Evolutionary conservation across 2,329 filamentous ascomycete genomes (phyloP).

Genomic region (Cordyceps militaris): DNA sequence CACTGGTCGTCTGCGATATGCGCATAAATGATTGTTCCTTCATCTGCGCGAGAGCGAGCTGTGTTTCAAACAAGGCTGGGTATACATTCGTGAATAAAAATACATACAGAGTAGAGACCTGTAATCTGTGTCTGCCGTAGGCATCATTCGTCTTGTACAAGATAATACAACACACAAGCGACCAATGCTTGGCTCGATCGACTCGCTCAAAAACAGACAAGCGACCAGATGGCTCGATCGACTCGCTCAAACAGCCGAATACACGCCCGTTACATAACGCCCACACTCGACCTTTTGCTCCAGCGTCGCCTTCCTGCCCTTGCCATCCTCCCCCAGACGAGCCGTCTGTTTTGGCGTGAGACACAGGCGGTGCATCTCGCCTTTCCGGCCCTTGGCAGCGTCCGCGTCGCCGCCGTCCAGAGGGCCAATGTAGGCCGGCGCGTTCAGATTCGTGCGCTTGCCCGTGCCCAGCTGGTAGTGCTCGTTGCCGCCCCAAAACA

Average conservation of each 20-base stretch:
- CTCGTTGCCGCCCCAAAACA: slow-evolving; percentile 96
- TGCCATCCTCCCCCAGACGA: slow-evolving; percentile 49
- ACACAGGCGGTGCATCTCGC: slow-evolving; percentile 68
- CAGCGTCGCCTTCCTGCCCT: slow-evolving; percentile 62
- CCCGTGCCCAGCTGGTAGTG: slow-evolving; percentile 89
- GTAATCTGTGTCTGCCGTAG: too few relatives aligned
- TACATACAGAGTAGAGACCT: too few relatives aligned
- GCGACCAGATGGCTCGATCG: neutral
- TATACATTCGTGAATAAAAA: too few relatives aligned
- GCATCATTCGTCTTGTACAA: too few relatives aligned
- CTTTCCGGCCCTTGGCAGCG: slow-evolving; percentile 48
- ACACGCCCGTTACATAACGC: slow-evolving; percentile 72
- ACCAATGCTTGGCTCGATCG: too few relatives aligned
- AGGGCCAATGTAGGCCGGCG: slow-evolving; percentile 72
- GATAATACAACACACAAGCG: too few relatives aligned
- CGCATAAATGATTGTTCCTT: too few relatives aligned
- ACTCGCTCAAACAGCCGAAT: slow-evolving; percentile 50
- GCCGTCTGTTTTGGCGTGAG: slow-evolving; percentile 71
- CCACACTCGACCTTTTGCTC: slow-evolving; percentile 90
- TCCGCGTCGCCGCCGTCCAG: slow-evolving; percentile 57
- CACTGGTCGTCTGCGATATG: too few relatives aligned
- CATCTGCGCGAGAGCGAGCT: too few relatives aligned
- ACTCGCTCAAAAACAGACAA: neutral
- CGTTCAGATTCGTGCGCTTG: slow-evolving; percentile 71
- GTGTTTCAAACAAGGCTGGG: too few relatives aligned